Evolutionary conservation across 2,329 filamentous ascomycete genomes (phyloP).

Genomic region (Coniochaeta prunicola): DNA sequence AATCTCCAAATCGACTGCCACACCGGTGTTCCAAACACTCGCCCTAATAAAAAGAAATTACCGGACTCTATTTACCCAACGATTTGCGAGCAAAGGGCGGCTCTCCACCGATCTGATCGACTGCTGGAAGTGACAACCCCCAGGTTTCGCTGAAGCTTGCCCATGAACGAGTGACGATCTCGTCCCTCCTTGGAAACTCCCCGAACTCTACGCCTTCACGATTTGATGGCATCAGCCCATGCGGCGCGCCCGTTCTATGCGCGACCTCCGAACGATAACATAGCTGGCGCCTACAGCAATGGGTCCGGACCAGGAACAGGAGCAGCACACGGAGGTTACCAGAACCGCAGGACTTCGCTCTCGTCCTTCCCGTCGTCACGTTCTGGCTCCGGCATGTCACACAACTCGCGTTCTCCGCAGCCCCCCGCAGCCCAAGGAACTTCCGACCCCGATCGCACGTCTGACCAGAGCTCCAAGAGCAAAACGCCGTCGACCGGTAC

Average conservation of each 20-base stretch:
- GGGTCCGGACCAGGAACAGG: conserved; percentile 10
- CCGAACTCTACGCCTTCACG: neutral
- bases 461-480: conserved; percentile 52
- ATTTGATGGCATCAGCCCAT: conserved; percentile 30
- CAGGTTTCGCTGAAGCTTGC: neutral
- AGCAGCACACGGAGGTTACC: conserved; percentile 9
- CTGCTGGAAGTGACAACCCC: neutral
- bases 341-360: conserved; percentile 48
- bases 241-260: conserved; percentile 30
- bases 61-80: neutral
- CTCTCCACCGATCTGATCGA: neutral
- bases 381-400: conserved; percentile 51
- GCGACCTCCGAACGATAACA: conserved; percentile 30
- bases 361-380: conserved; percentile 56
- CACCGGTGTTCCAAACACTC: neutral
- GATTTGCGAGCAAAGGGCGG: neutral
- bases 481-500: conserved; percentile 47
- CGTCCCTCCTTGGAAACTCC: neutral
- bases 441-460: conserved; percentile 47
- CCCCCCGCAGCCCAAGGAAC: conserved; percentile 21
- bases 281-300: conserved; percentile 19
- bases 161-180: neutral
- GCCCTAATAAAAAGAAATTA: neutral
- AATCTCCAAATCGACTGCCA: neutral
- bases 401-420: conserved; percentile 46